Evolutionary conservation across 805 yeast species (phyloP).

Genomic region (Nakazawaea laoshanensis): DNA sequence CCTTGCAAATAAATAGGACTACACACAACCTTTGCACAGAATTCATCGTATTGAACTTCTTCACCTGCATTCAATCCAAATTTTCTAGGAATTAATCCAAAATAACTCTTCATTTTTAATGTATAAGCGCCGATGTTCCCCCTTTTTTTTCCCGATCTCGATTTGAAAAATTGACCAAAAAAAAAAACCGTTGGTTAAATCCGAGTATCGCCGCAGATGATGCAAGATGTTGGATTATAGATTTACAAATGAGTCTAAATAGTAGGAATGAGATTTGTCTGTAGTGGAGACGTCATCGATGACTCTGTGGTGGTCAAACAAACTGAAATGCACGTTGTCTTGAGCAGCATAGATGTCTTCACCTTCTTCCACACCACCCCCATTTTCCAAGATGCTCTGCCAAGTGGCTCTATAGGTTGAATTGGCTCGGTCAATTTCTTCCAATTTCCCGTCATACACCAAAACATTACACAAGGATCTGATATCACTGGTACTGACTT

Average conservation of each 20-base stretch:
- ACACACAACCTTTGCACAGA: no score
- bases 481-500: slow-evolving; percentile 65
- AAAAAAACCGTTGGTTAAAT: no score
- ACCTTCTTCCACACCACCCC: slow-evolving; percentile 30
- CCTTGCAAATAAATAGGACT: slow-evolving; percentile 4
- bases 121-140: no score
- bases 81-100: no score
- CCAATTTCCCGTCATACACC: slow-evolving; percentile 79
- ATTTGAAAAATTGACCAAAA: no score
- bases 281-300: slow-evolving; percentile 14
- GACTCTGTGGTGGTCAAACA: slow-evolving; percentile 23
- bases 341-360: slow-evolving; percentile 21
- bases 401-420: slow-evolving; percentile 75
- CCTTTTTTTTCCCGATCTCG: no score
- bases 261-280: slow-evolving; percentile 1
- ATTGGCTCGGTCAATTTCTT: slow-evolving; percentile 40
- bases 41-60: no score
- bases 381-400: slow-evolving; percentile 71
- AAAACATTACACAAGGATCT: slow-evolving; percentile 82
- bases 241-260: slow-evolving; percentile 9
- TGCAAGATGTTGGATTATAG: not conserved
- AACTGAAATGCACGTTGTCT: slow-evolving; percentile 19
- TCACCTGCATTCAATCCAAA: no score
- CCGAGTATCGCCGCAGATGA: no score
- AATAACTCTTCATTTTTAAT: no score